Base-by-base conservation (phyloP, 176 grass and related monocot species). In the Aegilops umbellulata region DNA sequence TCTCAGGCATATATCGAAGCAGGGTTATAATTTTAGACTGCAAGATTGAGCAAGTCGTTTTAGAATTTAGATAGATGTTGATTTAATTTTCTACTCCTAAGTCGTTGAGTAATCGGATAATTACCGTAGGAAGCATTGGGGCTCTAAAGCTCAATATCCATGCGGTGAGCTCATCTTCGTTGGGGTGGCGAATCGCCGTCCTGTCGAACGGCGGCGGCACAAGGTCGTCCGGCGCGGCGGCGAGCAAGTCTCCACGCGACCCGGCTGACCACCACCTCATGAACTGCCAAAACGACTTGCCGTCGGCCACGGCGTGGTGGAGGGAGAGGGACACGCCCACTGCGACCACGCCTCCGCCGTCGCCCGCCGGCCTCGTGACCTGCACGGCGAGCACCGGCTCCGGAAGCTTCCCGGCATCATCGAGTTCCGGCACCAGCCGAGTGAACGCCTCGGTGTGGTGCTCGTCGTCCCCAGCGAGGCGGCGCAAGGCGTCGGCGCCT, bases 211-310 rank as follows among this genome's bases (percentile, higher is more conserved):
- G 63, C 32, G 86, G 84, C 61, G 14, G 22, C 78, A 81, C 27
- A 39, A 74, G 30, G 22, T 38, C 66, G 7, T 31, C 14, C 17
- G 42, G 14, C 8, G 41, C 36, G 9, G 38, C 38, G 9, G 38
- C 8, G 38, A 57, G 72, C 49, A 0, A 4, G 2, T 6, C 19
- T 2, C 6, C 65, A 0, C 60, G 65, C 16, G 81, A 85, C 1
- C 44, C 26, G 1, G 46, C 60, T 1, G 87, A 69, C 89, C 93
- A 92, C 29, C 58, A 61, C 24, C 31, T 76, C 82, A 94, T 76
- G 77, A 94, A 92, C 78, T 42, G 63, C 93, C 93, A 94, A 6
- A 94, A 46, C 13, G 87, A 83, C 4, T 62, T 74, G 4, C 90
- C 93, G 23, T 94, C 93, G 14, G 83, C 90, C 2, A 73, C 69